phyloP scores from a whole-genome alignment of 2,329 filamentous ascomycete genomes.

The Neoascochyta sp. region DNA sequence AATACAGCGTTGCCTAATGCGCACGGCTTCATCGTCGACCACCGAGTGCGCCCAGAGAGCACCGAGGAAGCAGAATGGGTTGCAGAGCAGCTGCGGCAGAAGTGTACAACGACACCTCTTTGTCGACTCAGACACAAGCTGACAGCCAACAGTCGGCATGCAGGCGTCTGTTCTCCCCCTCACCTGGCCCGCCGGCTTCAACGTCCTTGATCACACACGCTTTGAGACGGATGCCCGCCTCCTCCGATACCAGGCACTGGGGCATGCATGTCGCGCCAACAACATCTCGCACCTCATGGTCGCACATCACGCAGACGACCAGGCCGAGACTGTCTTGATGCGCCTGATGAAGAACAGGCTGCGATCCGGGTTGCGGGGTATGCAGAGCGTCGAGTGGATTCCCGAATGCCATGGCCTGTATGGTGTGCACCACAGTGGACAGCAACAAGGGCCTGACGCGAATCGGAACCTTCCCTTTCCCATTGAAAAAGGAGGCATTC shows the following conservation, averaged over 20 bases:
- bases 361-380: slow-evolving; percentile 69
- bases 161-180: slow-evolving; percentile 34
- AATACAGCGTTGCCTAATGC: slow-evolving; percentile 33
- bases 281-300: slow-evolving; percentile 63
- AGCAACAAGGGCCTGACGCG: slow-evolving; percentile 7
- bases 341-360: slow-evolving; percentile 65
- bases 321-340: slow-evolving; percentile 85
- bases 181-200: slow-evolving; percentile 35
- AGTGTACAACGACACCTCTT: slow-evolving; percentile 43
- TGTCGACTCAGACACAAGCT: slow-evolving; percentile 5
- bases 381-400: slow-evolving; percentile 62
- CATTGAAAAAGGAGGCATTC: slow-evolving; percentile 63
- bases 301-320: slow-evolving; percentile 86
- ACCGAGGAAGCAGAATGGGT: slow-evolving; percentile 54
- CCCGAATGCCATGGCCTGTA: slow-evolving; percentile 78
- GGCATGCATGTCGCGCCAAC: slow-evolving; percentile 53
- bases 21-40: slow-evolving; percentile 60
- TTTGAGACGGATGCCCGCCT: slow-evolving; percentile 75
- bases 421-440: slow-evolving; percentile 54
- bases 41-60: slow-evolving; percentile 55
- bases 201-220: slow-evolving; percentile 52
- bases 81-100: slow-evolving; percentile 41
- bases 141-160: slow-evolving; percentile 24
- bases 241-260: slow-evolving; percentile 70
- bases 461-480: slow-evolving; percentile 24